Base-by-base conservation (phyloP, 306 rosid species). In the Fagus crenata region DNA sequence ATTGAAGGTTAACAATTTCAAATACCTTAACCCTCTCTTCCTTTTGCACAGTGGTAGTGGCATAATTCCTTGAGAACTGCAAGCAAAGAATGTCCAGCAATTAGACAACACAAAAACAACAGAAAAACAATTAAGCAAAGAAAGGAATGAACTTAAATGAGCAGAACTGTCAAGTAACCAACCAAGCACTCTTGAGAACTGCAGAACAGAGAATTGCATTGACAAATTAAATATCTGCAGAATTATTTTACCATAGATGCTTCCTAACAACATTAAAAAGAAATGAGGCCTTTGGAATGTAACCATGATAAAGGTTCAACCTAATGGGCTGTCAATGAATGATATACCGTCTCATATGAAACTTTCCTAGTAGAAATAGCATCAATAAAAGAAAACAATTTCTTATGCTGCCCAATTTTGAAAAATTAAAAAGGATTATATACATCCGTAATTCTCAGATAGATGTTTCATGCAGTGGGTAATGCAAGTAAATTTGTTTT, bases 11-110 rank as follows among this genome's bases (percentile, higher is more conserved):
- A 70, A 54, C 6, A 35, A 15, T 40, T 80, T 71, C 43, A 42
- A 79, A 76, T 88, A 92, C 99, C 98, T 92, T 87, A 63, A 89
- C 82, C 72, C 80, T 87, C 46, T 6, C 61, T 22, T 89, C 93
- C 87, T 65, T 89, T 75, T 76, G 56, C 80, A 77, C 97, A 1
- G 97, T 61, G 12, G 87, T 53, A 3, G 85, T 78, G 39, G 98
- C 84, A 59, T 77, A 92, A 61, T 79, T 84, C 83, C 92, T 91
- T 9, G 90, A 82, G 55, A 84, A 79, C 98, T 96, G 90, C 86
- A 88, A 72, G 36, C 73, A 87, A 43, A 80, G 74, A 39, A 83
- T 33, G 64, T 7, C 14, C 49, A 78, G 64, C 31, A 74, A 69
- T 68, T 63, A 72, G 67, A 75, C 72, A n/a, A 12, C 69, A 74